A percentile compares a stretch with the other conserved stretches of the same genome.
phyloP scores from a whole-genome alignment of 163 green algal genomes.

The Trebouxiophyceae sp. region DNA sequence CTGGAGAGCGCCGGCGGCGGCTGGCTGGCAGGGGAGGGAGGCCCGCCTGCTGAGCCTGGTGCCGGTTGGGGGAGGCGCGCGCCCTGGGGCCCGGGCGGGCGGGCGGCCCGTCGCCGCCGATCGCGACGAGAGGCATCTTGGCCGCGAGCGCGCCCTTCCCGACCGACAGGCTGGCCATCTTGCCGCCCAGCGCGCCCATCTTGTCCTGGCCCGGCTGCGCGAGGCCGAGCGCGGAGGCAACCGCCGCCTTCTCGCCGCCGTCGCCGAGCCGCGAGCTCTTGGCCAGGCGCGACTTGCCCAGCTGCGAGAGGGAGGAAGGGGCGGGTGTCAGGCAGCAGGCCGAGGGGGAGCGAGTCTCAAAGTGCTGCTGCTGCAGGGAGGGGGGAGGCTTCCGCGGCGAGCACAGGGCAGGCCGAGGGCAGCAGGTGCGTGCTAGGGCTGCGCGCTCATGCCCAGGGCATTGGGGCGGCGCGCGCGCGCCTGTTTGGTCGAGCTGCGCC shows the following conservation, averaged over 20 bases:
- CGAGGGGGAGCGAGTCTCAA: too few species aligned
- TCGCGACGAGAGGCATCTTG: neutral
- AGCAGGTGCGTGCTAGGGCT: too few species aligned
- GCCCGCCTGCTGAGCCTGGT: too few species aligned
- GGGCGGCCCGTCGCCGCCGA: neutral
- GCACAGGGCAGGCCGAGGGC: too few species aligned
- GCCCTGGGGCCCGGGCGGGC: too few species aligned
- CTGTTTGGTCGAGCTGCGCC: neutral
- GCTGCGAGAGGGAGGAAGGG: too few species aligned
- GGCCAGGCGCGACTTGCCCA: neutral
- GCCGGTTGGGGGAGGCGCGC: too few species aligned
- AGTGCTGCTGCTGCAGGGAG: too few species aligned
- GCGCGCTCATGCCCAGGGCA: neutral
- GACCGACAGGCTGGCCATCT: neutral
- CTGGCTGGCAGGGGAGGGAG: too few species aligned
- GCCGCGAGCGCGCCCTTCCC: neutral
- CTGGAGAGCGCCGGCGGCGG: too few species aligned
- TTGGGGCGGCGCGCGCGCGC: neutral
- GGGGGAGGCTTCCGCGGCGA: too few species aligned
- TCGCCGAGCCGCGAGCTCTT: neutral
- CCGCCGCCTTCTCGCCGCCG: neutral
- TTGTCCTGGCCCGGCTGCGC: slow-evolving; percentile 6
- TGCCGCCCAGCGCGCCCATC: slow-evolving; percentile 1
- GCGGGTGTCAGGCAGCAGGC: too few species aligned
- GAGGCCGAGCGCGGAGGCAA: neutral